A percentile compares a stretch with the other conserved stretches of the same genome.
Conservation (phyloP, 2,329 filamentous ascomycete genomes). For the Alternaria sp. region DNA sequence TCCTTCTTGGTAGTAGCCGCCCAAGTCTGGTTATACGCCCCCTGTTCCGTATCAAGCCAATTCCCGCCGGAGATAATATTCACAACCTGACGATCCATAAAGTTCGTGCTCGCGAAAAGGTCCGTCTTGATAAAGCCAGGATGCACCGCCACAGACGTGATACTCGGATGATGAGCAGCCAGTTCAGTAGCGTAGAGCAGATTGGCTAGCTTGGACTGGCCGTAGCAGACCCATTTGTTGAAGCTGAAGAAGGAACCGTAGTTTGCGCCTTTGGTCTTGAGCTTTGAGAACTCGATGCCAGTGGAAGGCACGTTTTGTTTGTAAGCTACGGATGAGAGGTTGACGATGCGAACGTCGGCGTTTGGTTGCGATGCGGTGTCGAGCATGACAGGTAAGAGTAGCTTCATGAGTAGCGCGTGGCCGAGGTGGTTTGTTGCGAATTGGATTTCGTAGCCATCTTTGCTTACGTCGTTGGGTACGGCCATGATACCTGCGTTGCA, state of each 20-base stretch:
- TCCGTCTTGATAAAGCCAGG: slow-evolving; percentile 58
- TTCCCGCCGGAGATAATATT: not conserved
- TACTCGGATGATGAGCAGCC: slow-evolving; percentile 51
- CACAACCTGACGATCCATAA: slow-evolving; percentile 14
- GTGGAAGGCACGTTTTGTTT: slow-evolving; percentile 18
- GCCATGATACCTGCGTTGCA: slow-evolving; percentile 56
- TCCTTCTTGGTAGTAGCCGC: slow-evolving; percentile 42
- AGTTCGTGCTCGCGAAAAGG: slow-evolving; percentile 42
- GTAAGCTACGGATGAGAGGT: slow-evolving; percentile 45
- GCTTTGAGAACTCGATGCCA: slow-evolving; percentile 42
- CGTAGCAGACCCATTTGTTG: slow-evolving; percentile 52
- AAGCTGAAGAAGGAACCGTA: slow-evolving; percentile 37
- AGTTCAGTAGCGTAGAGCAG: slow-evolving; percentile 54
- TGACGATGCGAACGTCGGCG: slow-evolving; percentile 56
- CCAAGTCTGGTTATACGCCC: slow-evolving; percentile 53
- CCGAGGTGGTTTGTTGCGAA: slow-evolving; percentile 60
- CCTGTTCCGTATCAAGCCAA: slow-evolving; percentile 25
- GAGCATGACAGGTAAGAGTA: slow-evolving; percentile 52
- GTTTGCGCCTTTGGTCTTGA: slow-evolving; percentile 11
- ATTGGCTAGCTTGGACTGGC: slow-evolving; percentile 58
- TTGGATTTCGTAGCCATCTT: slow-evolving; percentile 58
- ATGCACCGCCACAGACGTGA: slow-evolving; percentile 54
- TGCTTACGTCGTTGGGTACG: slow-evolving; percentile 45
- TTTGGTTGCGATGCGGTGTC: slow-evolving; percentile 47
- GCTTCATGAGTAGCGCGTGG: slow-evolving; percentile 55